Percentiles rank a stretch among this genome's conserved stretches.
Conservation (phyloP, 2,329 filamentous ascomycete species). For the Diplodia corticola region DNA sequence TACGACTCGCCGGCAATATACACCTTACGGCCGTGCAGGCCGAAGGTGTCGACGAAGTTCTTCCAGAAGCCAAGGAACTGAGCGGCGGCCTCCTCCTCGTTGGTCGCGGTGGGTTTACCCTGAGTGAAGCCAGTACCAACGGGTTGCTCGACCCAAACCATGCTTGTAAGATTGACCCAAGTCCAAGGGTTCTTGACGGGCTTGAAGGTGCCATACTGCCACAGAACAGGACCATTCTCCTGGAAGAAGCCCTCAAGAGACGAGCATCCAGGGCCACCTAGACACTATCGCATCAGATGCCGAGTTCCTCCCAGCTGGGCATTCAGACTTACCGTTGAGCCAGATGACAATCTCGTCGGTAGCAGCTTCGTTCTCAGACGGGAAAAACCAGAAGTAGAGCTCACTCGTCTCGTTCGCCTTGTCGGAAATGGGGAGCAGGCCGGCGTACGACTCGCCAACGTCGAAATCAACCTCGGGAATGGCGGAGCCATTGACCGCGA, state of each 20-base stretch:
- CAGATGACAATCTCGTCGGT: constrained; percentile 63
- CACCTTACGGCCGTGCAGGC: constrained; percentile 65
- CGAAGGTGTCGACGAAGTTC: constrained; percentile 72
- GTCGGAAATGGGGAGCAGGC: constrained; percentile 59
- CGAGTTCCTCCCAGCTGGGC: not conserved
- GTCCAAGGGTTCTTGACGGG: constrained; percentile 46
- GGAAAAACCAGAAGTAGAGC: constrained; percentile 67
- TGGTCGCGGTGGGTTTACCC: constrained; percentile 63
- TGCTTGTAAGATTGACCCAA: constrained; percentile 68
- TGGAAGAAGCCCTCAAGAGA: constrained; percentile 52
- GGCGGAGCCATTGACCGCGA: constrained; percentile 62
- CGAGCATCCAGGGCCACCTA: constrained; percentile 47
- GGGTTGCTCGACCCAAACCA: constrained; percentile 72
- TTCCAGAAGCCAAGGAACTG: constrained; percentile 78
- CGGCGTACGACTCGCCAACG: constrained; percentile 64
- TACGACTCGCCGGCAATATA: constrained; percentile 70
- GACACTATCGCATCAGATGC: constrained; percentile 5
- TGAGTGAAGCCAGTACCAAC: constrained; percentile 68
- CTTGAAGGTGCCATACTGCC: constrained; percentile 45
- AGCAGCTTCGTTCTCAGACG: constrained; percentile 52
- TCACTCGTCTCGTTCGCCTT: constrained; percentile 52
- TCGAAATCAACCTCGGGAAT: constrained; percentile 72
- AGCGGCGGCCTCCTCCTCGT: constrained; percentile 66
- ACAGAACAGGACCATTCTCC: constrained; percentile 50
- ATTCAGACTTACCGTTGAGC: constrained; percentile 33